Conservation (phyloP, 495 filamentous ascomycete genomes). For the Xylaria telfairii region DNA sequence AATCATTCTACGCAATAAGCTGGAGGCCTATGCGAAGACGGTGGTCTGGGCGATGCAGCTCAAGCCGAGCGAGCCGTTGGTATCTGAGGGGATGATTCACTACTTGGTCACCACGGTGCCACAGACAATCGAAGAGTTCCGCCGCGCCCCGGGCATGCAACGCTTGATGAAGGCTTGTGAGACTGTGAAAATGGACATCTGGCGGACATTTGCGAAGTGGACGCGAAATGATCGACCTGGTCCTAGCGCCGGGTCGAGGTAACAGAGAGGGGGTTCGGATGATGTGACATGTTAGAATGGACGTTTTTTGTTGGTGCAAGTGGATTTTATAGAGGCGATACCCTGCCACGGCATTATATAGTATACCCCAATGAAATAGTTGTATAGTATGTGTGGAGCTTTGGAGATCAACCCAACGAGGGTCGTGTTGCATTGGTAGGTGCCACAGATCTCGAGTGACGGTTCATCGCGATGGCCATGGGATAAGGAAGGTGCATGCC, state of each 20-base stretch:
- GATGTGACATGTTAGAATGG: too few relatives aligned
- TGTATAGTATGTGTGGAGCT: too few relatives aligned
- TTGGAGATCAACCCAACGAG: too few relatives aligned
- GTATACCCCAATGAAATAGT: too few relatives aligned
- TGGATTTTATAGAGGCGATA: too few relatives aligned
- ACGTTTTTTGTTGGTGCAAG: too few relatives aligned
- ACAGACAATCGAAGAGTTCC: not conserved
- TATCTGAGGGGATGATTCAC: not conserved
- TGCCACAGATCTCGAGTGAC: too few relatives aligned
- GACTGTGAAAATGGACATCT: not conserved
- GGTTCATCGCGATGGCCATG: not conserved
- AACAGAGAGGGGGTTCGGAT: too few relatives aligned
- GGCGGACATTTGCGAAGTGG: constrained; percentile 11
- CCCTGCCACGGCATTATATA: too few relatives aligned
- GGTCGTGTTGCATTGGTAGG: too few relatives aligned
- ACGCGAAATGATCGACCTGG: not conserved
- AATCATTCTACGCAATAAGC: not conserved
- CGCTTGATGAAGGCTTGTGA: not conserved
- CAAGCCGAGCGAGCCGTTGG: not conserved
- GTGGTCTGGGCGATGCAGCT: constrained; percentile 4
- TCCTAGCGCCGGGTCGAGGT: not conserved
- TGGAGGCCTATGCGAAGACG: constrained; percentile 1
- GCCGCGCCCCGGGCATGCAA: not conserved
- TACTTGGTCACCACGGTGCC: not conserved
- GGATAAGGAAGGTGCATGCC: too few relatives aligned